Evolutionary conservation across 305 asterid genomes (phyloP).

Genomic region (Nicotiana rustica): DNA sequence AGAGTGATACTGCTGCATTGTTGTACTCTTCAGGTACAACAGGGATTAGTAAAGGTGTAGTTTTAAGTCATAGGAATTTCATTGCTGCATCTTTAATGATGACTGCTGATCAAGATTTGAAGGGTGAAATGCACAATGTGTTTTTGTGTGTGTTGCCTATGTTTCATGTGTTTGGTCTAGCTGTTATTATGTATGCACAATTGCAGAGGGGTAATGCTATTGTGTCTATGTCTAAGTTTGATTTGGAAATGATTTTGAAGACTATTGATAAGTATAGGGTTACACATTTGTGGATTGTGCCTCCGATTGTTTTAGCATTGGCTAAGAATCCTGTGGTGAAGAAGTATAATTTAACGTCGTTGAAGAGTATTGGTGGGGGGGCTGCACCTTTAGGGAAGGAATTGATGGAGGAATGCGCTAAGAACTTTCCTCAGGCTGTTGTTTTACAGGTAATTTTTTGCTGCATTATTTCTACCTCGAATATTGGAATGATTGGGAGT

Average conservation of each 20-base stretch:
- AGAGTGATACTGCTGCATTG: constrained; percentile 72
- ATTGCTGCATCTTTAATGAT: constrained; percentile 72
- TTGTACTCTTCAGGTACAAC: constrained; percentile 96
- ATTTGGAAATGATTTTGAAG: constrained; percentile 67
- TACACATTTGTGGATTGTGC: constrained; percentile 85
- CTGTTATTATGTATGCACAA: constrained; percentile 74
- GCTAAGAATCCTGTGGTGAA: constrained; percentile 63
- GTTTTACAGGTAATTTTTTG: constrained; percentile 64
- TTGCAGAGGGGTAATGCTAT: constrained; percentile 85
- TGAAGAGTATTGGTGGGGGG: constrained; percentile 86
- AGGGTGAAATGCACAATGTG: constrained; percentile 61
- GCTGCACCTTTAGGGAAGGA: constrained; percentile 95
- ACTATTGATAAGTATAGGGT: constrained; percentile 65
- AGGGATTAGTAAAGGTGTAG: constrained; percentile 86
- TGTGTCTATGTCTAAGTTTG: constrained; percentile 77
- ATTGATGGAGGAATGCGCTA: constrained; percentile 92
- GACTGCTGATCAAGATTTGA: constrained; percentile 65
- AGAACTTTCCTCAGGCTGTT: constrained; percentile 73
- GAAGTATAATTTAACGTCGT: constrained; percentile 65
- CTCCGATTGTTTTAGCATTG: constrained; percentile 86
- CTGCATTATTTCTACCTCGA: constrained; percentile 8
- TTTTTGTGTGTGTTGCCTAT: constrained; percentile 82
- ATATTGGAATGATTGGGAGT: background rate
- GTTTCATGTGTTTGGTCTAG: constrained; percentile 93
- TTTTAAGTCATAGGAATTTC: constrained; percentile 79